Base-by-base conservation (phyloP, 225 moss, liverwort and hornwort species). In the Marchantia polymorpha region DNA sequence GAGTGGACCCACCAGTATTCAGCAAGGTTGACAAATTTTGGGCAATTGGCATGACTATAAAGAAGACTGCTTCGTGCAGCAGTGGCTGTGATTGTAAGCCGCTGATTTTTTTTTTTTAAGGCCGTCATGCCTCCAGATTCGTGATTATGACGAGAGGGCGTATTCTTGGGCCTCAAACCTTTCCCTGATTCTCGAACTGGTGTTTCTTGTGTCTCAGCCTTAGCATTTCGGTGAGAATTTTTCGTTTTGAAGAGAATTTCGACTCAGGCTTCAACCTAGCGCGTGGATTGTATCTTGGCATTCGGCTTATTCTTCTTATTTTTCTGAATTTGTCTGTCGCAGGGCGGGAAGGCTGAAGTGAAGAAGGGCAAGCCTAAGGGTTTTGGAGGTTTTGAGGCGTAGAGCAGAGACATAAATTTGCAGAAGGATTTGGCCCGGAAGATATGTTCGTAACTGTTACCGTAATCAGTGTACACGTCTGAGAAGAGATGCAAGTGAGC, bases 401-500 rank as follows among this genome's bases (percentile, higher is more conserved):
- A 71, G 39, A 19, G 50, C 19, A 48, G 58, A 5, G 19, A 15
- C 16, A 17, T 58, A 17, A 20, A 58, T 15, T 23, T 11, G 71
- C 23, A 0, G 74, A 12, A 54, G 74, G 27, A 58, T 29, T 17
- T 13, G 55, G 54, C 6, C 55, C 15, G 74, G 55, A 74, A 55
- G 54, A 74, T 50, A 74, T 74, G 74, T 55, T 74, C 59, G 74
- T 16, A 54, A 30, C 6, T 13, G 16, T 55, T 26, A 30, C 12
- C 20, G 31, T 16, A n/a, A 22, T 76, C 7, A 61, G 60, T 7
- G 46, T 13, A 47, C 58, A 17, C 39, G 76, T 76, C 15, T 39
- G 56, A 26, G 77, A 65, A 59, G 75, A 59, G 52, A 84, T 87
- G 82, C 79, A 82, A 30, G 60, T 79, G 52, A 82, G 70, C 51